These are phyloP conservation scores for Colletotrichum destructivum DNA, from an alignment of 2,329 filamentous ascomycete species.

Conservation along the genomic window DNA sequence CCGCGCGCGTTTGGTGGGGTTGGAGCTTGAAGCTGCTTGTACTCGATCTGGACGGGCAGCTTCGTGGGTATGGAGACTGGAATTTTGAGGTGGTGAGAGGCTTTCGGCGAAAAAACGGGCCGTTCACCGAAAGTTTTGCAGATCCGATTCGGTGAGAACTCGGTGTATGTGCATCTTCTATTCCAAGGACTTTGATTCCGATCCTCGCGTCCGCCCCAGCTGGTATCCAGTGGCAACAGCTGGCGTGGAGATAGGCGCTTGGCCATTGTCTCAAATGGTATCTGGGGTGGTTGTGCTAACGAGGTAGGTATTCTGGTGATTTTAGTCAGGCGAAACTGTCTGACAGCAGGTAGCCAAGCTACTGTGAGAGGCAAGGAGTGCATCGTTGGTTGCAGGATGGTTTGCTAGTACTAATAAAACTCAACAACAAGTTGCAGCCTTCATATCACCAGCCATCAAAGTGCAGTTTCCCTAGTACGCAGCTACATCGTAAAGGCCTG, in stretches of 20 bases:
- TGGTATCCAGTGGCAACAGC: neutral
- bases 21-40: constrained; percentile 32
- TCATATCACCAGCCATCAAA: neutral
- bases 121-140: constrained; percentile 18
- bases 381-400: neutral
- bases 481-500: constrained; percentile 8
- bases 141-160: constrained; percentile 1
- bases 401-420: too few species aligned
- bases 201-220: neutral
- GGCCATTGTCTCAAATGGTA: neutral
- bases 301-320: neutral
- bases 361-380: neutral
- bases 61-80: constrained; percentile 23
- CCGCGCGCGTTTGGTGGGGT: constrained; percentile 18
- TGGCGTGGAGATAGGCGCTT: neutral
- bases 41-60: constrained; percentile 44
- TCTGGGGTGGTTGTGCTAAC: neutral
- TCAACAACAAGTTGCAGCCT: neutral
- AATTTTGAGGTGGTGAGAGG: constrained; percentile 31
- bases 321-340: constrained; percentile 13
- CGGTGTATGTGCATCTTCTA: neutral
- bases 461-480: neutral
- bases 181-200: neutral
- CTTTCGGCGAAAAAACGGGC: constrained; percentile 38
- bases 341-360: constrained; percentile 5